Base-by-base conservation (phyloP, 177 flowering plant species). In the Vitis hybrid region DNA sequence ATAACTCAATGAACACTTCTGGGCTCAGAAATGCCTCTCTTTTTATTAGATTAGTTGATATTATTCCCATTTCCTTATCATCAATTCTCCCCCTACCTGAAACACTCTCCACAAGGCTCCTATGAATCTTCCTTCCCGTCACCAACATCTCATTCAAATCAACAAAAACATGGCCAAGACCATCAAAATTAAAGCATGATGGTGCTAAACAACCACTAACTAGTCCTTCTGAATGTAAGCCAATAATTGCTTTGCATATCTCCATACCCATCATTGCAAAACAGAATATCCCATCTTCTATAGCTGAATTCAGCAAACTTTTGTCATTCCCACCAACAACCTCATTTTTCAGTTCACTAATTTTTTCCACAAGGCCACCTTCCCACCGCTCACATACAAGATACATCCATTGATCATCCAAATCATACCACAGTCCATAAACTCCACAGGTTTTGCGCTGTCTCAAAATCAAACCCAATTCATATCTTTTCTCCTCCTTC, bases 371-470 rank as follows among this genome's bases (percentile, higher is more conserved):
- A 15, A 76, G 50, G 68, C 62, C 73, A 15, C 67, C 72, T 56
- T 33, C 39, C 21, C 64, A n/a, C 57, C 73, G 81, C 80, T 93
- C 89, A 67, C 74, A 81, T 6, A 90, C 96, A 52, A 94, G 63
- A 75, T 83, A 90, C 60, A 93, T 68, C 73, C 60, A 63, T 33
- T 83, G 81, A 76, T 84, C 83, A 58, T 72, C 79, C 72, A 65
- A 60, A 85, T 86, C 65, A 78, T 82, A 82, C 95, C 97, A 93
- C 69, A 94, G 76, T 33, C 98, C 98, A 75, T 74, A 85, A 72
- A 70, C 77, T 56, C 61, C 75, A 77, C 88, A 82, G 6, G 85
- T 61, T 51, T 76, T 58, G 10, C 70, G n/a, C 51, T 62, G 65
- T 33, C 80, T 79, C n/a, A 89, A 45, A 55, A 89, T 13, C 70